These are phyloP conservation scores for Nepenthes gracilis DNA, from an alignment of 148 eudicot genomes.

Conservation along the genomic window DNA sequence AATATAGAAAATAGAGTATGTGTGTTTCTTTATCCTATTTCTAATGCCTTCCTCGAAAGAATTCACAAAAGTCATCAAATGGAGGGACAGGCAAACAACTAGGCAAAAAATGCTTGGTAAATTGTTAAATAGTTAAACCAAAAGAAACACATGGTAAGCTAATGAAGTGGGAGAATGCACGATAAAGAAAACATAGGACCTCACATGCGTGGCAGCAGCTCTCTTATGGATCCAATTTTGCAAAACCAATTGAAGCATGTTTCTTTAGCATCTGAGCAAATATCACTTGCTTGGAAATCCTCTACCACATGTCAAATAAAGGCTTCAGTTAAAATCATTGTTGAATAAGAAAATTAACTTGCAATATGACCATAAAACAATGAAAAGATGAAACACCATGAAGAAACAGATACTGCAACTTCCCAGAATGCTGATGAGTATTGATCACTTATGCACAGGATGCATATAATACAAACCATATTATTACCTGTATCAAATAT, in stretches of 20 bases:
- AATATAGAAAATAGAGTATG: no score
- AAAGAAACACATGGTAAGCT: not conserved
- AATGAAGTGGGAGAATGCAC: conserved; percentile 2
- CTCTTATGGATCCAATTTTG: conserved; percentile 61
- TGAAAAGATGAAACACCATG: not conserved
- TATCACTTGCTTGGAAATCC: conserved; percentile 40
- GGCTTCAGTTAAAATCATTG: conserved; percentile 5
- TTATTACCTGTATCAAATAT: no score
- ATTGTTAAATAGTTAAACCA: not conserved
- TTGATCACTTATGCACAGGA: no score
- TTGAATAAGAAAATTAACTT: not conserved
- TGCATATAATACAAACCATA: no score
- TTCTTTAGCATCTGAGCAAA: conserved; percentile 59
- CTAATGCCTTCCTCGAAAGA: no score
- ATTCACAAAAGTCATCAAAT: no score
- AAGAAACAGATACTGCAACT: not conserved
- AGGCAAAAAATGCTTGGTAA: not conserved
- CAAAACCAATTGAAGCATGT: conserved; percentile 74
- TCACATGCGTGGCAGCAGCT: conserved; percentile 87
- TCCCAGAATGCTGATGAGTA: no score
- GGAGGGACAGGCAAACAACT: not conserved
- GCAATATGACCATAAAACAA: not conserved
- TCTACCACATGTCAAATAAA: conserved; percentile 30
- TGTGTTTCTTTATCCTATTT: no score
- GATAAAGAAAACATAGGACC: conserved; percentile 2